Percentiles rank a stretch among this genome's conserved stretches.
Evolutionary conservation across 2,329 filamentous ascomycete genomes (phyloP).

Genomic region (Diaporthe destruens): DNA sequence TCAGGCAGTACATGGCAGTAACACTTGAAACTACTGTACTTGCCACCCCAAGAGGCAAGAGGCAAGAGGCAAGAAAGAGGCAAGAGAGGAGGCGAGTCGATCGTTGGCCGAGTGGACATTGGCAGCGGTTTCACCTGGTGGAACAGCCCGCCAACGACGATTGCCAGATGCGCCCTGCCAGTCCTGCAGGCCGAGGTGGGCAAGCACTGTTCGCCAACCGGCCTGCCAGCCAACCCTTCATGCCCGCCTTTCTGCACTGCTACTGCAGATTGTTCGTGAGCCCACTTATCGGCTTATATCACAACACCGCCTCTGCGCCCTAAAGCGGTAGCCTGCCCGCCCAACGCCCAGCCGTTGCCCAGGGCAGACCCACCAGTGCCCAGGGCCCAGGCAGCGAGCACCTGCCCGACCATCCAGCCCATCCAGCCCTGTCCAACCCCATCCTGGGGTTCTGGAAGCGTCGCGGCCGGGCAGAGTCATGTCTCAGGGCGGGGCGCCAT

Average conservation of each 20-base stretch:
- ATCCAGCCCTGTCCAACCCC: too few species aligned
- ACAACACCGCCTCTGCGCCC: background rate
- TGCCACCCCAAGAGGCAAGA: background rate
- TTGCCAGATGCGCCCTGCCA: conserved; percentile 1
- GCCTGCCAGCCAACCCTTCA: background rate
- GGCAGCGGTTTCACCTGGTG: conserved; percentile 16
- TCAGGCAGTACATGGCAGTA: too few species aligned
- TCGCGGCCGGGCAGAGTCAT: conserved; percentile 18
- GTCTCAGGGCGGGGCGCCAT: conserved; percentile 19
- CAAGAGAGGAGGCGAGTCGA: conserved; percentile 1
- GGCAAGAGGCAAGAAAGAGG: too few species aligned
- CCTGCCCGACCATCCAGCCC: background rate
- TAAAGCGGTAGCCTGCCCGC: too few species aligned
- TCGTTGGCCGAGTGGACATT: conserved; percentile 21
- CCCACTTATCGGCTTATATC: conserved; percentile 7
- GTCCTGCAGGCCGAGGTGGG: too few species aligned
- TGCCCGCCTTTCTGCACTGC: conserved; percentile 37
- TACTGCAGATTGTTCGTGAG: conserved; percentile 24
- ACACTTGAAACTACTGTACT: background rate
- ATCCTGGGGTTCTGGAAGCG: conserved; percentile 5
- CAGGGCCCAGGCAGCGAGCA: background rate
- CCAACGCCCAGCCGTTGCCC: too few species aligned
- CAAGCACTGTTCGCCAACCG: background rate
- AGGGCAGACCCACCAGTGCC: too few species aligned
- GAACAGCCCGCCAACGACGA: conserved; percentile 24